These are phyloP conservation scores for Arabidopsis lyrata DNA, from an alignment of 441 rosid genomes.

Conservation along the genomic window DNA sequence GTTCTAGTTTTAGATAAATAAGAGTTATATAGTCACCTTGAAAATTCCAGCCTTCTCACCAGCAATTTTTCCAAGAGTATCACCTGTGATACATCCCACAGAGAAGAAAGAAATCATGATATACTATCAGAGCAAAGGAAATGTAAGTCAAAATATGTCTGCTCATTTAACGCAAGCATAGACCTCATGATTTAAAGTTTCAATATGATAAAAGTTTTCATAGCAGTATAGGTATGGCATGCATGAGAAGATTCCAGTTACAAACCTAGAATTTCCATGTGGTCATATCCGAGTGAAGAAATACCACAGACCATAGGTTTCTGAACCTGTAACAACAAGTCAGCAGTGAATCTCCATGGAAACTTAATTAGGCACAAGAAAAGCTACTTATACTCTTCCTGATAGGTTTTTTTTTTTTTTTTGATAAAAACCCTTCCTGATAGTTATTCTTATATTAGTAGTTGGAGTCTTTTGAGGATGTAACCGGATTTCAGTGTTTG, in stretches of 20 bases:
- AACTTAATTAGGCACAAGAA: slow-evolving; percentile 30
- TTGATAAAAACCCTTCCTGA: neutral
- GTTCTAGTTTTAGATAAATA: neutral
- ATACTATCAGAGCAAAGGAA: neutral
- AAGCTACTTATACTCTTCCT: slow-evolving; percentile 6
- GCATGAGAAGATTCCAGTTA: slow-evolving; percentile 38
- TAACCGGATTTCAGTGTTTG: slow-evolving; percentile 11
- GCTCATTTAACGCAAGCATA: slow-evolving; percentile 19
- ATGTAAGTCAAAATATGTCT: neutral
- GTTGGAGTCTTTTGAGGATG: neutral
- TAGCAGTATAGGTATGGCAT: slow-evolving; percentile 17
- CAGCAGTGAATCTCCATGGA: slow-evolving; percentile 40
- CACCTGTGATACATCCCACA: slow-evolving; percentile 58
- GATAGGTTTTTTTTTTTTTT: neutral
- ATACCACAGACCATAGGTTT: slow-evolving; percentile 88
- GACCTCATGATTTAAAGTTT: slow-evolving; percentile 4
- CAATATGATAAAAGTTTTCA: neutral
- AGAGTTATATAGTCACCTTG: slow-evolving; percentile 64
- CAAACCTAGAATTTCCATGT: slow-evolving; percentile 99
- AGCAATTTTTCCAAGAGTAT: slow-evolving; percentile 95
- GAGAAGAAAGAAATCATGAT: slow-evolving; percentile 37
- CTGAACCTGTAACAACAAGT: slow-evolving; percentile 68
- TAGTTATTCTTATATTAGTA: slow-evolving; percentile 10
- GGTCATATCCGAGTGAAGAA: slow-evolving; percentile 96
- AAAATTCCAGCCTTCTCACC: slow-evolving; percentile 99